Evolutionary conservation across 225 moss, liverwort and hornwort species (phyloP), one percentile per base, ranked within the genome.

Genomic region (Pseudoscleropodium purum): DNA sequence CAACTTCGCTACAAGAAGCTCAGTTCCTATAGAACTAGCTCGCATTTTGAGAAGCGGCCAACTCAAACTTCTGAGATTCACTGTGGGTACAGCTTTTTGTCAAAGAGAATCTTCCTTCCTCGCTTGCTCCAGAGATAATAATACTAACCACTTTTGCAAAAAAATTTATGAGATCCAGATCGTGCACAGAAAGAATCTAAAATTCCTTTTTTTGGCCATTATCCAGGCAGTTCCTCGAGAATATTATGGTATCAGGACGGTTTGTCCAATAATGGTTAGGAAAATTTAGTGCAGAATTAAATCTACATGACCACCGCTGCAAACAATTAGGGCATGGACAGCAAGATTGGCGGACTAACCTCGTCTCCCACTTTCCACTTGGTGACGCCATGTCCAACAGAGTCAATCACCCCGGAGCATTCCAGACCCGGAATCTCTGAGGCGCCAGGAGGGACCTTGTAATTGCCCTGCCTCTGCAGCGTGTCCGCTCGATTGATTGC

Each of bases 321-420:
- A 41, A n/a, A 34, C 36, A 60, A 84, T 60, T 75, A 61, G 89
- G 80, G 26, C 49, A 84, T 47, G 61, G 25, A 19, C 26, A 85
- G 33, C 26, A 27, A 79, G 45, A 61, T 41, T 12, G 56, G 60
- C 56, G 54, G 18, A 86, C 84, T 41, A 31, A 96, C 96, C 96
- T 98, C 88, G 52, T 96, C 97, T 89, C 98, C 96, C 29, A 95
- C 94, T 89, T 96, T 95, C 98, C 98, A 98, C 37, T 94, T 95
- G 47, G 91, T 91, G 79, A 97, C 97, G 34, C 93, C 93, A 51
- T 90, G 91, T 21, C 95, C 97, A 45, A 98, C 89, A 47, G 93
- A 91, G 73, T 95, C 94, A 57, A 98, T 88, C 52, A 94, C 93
- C 25, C 97, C 96, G 21, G 96, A 97, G 75, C 96, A 97, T 90